phyloP scores from a whole-genome alignment of 2,329 filamentous ascomycete genomes.

The Aspergillus sp. region DNA sequence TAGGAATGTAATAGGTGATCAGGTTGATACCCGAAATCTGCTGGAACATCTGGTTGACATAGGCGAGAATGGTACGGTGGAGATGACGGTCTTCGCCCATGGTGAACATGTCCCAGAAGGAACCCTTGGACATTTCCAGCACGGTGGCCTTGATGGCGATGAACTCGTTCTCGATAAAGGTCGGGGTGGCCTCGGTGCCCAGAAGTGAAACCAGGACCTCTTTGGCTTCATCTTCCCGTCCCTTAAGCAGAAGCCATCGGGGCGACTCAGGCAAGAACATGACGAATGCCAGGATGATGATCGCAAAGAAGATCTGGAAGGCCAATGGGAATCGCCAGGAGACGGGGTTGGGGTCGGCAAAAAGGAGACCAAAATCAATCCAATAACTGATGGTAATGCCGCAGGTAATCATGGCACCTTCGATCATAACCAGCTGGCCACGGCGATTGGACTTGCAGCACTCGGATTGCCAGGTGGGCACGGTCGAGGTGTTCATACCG shows the following conservation, averaged over 20 bases:
- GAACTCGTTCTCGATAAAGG: conserved; percentile 44
- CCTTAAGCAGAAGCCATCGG: conserved; percentile 55
- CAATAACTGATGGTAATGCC: conserved; percentile 49
- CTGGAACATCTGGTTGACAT: conserved; percentile 55
- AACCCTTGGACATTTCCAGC: conserved; percentile 44
- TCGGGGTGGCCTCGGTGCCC: conserved; percentile 43
- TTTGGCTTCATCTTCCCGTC: conserved; percentile 48
- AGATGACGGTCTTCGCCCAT: conserved; percentile 54
- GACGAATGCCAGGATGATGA: conserved; percentile 47
- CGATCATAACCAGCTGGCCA: conserved; percentile 50
- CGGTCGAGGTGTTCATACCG: conserved; percentile 49
- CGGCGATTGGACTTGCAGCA: conserved; percentile 48
- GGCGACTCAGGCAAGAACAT: conserved; percentile 54
- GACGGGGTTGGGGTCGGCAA: conserved; percentile 44
- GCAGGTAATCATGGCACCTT: conserved; percentile 48
- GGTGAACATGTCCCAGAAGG: conserved; percentile 56
- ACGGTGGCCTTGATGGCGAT: conserved; percentile 51
- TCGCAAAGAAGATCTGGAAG: conserved; percentile 54
- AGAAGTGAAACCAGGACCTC: conserved; percentile 44
- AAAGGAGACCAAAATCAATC: conserved; percentile 50
- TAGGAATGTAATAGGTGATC: conserved; percentile 43
- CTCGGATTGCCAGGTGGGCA: conserved; percentile 50
- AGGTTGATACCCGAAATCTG: conserved; percentile 44
- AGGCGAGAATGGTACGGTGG: conserved; percentile 52
- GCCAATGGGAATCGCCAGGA: conserved; percentile 54